Evolutionary conservation across 768 basidiomycete species (phyloP).

Genomic region (Boletellus ananas): DNA sequence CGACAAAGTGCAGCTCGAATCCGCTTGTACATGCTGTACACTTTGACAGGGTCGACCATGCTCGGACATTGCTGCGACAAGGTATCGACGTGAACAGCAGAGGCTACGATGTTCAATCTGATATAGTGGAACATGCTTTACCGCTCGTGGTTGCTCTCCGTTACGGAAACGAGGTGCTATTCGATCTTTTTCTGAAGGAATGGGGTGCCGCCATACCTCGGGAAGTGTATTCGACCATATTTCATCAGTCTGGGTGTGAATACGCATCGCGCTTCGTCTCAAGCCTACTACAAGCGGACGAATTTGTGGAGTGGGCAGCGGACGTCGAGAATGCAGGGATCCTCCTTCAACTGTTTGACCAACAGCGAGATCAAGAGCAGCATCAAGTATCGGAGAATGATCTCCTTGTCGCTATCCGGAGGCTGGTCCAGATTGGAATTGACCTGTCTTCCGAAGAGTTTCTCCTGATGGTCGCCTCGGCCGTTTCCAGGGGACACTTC

Average conservation of each 20-base stretch:
- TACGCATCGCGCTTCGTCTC: not conserved
- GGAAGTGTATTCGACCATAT: not conserved
- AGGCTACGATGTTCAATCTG: not conserved
- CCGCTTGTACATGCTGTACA: slow-evolving; percentile 1
- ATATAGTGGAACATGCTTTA: not conserved
- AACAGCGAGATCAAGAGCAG: not conserved
- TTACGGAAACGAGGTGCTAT: not conserved
- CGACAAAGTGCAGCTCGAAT: not conserved
- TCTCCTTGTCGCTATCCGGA: not conserved
- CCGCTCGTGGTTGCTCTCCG: not conserved
- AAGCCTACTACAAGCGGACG: not conserved
- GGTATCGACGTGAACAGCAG: not conserved
- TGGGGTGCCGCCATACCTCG: not conserved
- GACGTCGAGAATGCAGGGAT: not conserved
- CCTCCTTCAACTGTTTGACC: not conserved
- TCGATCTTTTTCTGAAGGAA: not conserved
- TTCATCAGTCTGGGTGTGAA: not conserved
- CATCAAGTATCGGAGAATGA: not conserved
- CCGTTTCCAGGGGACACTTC: not conserved
- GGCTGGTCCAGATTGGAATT: not conserved
- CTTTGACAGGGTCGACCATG: not conserved
- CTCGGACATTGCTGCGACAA: not conserved
- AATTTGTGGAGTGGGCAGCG: not conserved
- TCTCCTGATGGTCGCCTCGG: not conserved
- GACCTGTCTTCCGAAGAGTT: not conserved